Conservation (phyloP, 345 rosid species). For the Linum usitatissimum region DNA sequence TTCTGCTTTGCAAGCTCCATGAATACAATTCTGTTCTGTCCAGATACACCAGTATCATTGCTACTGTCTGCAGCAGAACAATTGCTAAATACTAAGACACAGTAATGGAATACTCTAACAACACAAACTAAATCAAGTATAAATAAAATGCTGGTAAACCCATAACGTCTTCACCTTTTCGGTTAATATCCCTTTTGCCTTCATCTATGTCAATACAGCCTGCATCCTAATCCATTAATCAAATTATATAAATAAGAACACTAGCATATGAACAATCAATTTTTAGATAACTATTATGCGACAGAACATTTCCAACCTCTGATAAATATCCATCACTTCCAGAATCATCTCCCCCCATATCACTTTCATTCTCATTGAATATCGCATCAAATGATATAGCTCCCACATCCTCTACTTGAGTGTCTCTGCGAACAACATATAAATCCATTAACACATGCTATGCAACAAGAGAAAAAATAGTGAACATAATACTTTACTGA, state of each 20-base stretch:
- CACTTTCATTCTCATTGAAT: conserved; percentile 39
- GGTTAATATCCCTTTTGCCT: conserved; percentile 17
- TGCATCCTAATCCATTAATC: conserved; percentile 32
- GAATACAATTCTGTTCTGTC: conserved; percentile 34
- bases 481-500: not conserved
- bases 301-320: conserved; percentile 42
- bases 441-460: not conserved
- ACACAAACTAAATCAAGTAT: not conserved
- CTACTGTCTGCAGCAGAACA: conserved; percentile 24
- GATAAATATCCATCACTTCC: conserved; percentile 78
- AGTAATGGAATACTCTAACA: not conserved
- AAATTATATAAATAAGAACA: conserved; percentile 13
- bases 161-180: conserved; percentile 26
- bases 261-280: conserved; percentile 9
- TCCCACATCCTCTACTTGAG: conserved; percentile 25
- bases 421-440: conserved; percentile 26
- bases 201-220: conserved; percentile 12
- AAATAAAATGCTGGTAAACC: too few relatives aligned
- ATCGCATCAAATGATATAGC: conserved; percentile 40
- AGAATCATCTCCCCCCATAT: conserved; percentile 41
- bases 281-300: not conserved
- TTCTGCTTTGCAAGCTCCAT: conserved; percentile 38
- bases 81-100: conserved; percentile 8
- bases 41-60: conserved; percentile 20
- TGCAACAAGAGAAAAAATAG: not conserved